phyloP scores from a whole-genome alignment of 768 basidiomycete species.

The Leucogyrophana mollusca region DNA sequence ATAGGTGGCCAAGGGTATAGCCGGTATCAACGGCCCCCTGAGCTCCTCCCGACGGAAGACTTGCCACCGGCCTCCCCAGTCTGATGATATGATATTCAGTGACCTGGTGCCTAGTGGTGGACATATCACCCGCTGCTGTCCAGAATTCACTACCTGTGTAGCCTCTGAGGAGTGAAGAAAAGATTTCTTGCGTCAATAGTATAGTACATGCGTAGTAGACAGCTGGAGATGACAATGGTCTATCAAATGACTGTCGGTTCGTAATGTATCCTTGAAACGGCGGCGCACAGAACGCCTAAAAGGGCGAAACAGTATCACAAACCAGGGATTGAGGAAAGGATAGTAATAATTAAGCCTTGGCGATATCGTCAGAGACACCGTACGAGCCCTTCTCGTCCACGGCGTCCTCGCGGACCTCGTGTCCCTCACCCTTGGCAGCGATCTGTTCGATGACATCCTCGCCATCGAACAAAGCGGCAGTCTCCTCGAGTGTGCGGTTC shows the following conservation, averaged over 20 bases:
- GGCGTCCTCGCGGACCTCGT: constrained; percentile 14
- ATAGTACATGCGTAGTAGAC: constrained; percentile 4
- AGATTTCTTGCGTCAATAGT: no score
- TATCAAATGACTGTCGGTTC: background rate
- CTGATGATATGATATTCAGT: no score
- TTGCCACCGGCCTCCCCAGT: no score
- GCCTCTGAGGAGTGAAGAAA: no score
- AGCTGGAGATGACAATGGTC: background rate
- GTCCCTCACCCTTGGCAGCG: constrained; percentile 21
- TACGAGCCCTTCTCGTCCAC: constrained; percentile 20
- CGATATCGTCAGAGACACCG: background rate
- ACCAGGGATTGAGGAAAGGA: background rate
- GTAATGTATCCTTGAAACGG: constrained; percentile 2
- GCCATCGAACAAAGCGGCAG: constrained; percentile 79
- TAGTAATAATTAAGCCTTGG: background rate
- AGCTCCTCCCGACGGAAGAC: no score
- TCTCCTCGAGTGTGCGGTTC: constrained; percentile 75
- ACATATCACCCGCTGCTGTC: no score
- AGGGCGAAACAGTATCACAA: no score
- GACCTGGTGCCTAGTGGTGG: no score
- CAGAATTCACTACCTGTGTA: no score
- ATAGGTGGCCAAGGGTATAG: no score
- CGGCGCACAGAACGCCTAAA: background rate
- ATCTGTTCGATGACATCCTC: constrained; percentile 46
- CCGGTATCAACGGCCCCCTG: no score